phyloP scores from a whole-genome alignment of 2,329 filamentous ascomycete genomes.

The Colletotrichum sp. region DNA sequence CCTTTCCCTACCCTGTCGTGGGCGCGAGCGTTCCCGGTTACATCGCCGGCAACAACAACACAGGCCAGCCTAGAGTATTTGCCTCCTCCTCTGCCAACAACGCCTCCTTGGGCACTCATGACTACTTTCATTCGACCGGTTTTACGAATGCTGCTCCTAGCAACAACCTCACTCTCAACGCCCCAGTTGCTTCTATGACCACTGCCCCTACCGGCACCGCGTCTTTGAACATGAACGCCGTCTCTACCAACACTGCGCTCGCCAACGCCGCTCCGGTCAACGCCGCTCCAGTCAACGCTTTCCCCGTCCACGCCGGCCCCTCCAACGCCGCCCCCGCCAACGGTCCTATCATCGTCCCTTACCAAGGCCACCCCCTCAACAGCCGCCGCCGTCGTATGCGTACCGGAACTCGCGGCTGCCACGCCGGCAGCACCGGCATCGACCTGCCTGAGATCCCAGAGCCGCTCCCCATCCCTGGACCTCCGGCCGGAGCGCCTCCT shows the following conservation, averaged over 20 bases:
- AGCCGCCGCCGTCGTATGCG: not conserved
- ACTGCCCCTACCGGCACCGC: not conserved
- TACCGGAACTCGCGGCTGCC: not conserved
- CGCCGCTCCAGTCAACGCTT: not conserved
- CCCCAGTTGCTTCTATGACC: not conserved
- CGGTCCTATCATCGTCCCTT: not conserved
- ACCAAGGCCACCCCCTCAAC: not conserved
- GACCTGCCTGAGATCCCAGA: not conserved
- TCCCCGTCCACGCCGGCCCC: rapidly evolving
- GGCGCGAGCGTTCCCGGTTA: not conserved
- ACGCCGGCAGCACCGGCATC: not conserved
- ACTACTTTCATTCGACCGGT: not conserved
- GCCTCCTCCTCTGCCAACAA: not conserved
- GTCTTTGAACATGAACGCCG: not conserved
- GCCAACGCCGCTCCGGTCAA: not conserved
- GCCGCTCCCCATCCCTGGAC: not conserved
- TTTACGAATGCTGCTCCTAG: not conserved
- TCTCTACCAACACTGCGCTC: not conserved
- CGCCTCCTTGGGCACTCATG: not conserved
- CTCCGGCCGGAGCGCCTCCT: not conserved
- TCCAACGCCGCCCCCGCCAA: too few species aligned
- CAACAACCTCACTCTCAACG: not conserved
- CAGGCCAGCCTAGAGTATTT: not conserved
- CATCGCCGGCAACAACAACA: not conserved
- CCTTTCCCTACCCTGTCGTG: not conserved